Evolutionary conservation across 805 yeast species (phyloP).

Genomic region (Candida incommunis): DNA sequence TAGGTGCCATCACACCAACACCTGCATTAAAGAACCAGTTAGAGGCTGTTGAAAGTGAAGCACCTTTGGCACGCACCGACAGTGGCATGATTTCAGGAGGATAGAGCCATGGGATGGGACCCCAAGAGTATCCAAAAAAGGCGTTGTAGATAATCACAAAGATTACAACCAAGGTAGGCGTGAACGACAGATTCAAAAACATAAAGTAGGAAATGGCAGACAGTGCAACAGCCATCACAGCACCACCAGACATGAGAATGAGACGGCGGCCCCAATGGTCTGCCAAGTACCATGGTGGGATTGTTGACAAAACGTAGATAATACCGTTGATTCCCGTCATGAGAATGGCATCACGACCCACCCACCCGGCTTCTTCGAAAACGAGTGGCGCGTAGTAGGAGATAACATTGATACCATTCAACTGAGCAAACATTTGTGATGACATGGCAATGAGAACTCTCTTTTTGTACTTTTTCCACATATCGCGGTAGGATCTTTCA

Average conservation of each 20-base stretch:
- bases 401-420: constrained; percentile 86
- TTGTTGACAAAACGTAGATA: constrained; percentile 47
- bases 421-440: constrained; percentile 83
- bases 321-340: constrained; percentile 77
- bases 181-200: constrained; percentile 33
- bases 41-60: constrained; percentile 79
- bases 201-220: constrained; percentile 49
- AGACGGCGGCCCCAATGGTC: constrained; percentile 89
- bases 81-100: constrained; percentile 81
- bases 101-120: constrained; percentile 84
- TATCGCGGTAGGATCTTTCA: constrained; percentile 55
- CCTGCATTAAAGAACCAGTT: constrained; percentile 89
- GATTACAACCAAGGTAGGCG: constrained; percentile 59
- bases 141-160: constrained; percentile 73
- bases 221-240: constrained; percentile 64
- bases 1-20: constrained; percentile 86
- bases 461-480: constrained; percentile 62
- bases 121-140: constrained; percentile 80
- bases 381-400: constrained; percentile 89
- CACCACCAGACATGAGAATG: constrained; percentile 64
- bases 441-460: constrained; percentile 80
- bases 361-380: constrained; percentile 92
- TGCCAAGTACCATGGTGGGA: constrained; percentile 85
- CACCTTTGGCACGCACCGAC: constrained; percentile 76
- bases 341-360: constrained; percentile 70